Conservation (phyloP, 2,329 filamentous ascomycete genomes). For the Torrubiella hemipterigena region DNA sequence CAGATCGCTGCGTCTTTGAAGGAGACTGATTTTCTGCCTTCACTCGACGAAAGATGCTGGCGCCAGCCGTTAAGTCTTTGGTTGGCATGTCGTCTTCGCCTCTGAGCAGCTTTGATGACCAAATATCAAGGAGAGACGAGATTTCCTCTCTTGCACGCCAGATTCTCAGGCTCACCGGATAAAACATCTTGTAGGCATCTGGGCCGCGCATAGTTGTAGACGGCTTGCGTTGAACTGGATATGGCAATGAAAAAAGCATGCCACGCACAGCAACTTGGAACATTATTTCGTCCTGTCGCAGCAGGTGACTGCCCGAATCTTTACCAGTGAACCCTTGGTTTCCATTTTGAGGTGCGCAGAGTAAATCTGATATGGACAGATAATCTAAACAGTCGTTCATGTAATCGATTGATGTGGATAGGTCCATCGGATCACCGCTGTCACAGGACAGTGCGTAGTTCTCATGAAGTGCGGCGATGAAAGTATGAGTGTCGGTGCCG, state of each 20-base stretch:
- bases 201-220: constrained; percentile 27
- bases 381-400: constrained; percentile 77
- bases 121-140: constrained; percentile 58
- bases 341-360: constrained; percentile 61
- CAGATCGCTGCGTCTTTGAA: background rate
- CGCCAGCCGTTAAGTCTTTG: constrained; percentile 29
- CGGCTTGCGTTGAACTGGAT: constrained; percentile 66
- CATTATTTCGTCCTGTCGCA: constrained; percentile 87
- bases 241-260: constrained; percentile 71
- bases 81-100: constrained; percentile 31
- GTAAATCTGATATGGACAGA: constrained; percentile 77
- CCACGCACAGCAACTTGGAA: constrained; percentile 87
- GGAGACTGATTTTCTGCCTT: constrained; percentile 3
- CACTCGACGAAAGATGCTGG: constrained; percentile 34
- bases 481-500: constrained; percentile 83
- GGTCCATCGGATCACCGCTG: constrained; percentile 33
- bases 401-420: constrained; percentile 57
- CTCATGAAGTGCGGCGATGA: constrained; percentile 82
- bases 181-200: constrained; percentile 83
- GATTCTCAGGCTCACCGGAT: constrained; percentile 70
- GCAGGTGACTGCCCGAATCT: constrained; percentile 55
- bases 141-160: constrained; percentile 79
- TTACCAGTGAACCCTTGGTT: constrained; percentile 39
- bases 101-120: constrained; percentile 49
- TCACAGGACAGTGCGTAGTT: constrained; percentile 85